These are phyloP conservation scores for Echinosophora koreensis DNA, from an alignment of 306 rosid genomes.

Conservation along the genomic window DNA sequence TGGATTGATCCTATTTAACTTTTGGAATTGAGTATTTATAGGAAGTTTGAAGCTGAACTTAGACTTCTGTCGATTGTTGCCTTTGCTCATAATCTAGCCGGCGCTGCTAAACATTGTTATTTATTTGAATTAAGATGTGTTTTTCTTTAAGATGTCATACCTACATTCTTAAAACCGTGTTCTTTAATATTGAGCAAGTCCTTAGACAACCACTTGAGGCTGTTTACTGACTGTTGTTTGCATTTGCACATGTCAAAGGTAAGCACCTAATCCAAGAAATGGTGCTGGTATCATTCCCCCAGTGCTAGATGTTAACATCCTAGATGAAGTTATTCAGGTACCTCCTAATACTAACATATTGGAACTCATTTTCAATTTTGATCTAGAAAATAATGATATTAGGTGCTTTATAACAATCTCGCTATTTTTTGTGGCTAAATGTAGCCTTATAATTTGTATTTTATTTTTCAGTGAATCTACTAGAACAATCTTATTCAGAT, in stretches of 20 bases:
- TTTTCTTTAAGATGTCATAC: neutral
- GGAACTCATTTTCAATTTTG: constrained; percentile 29
- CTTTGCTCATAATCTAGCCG: neutral
- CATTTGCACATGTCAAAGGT: constrained; percentile 54
- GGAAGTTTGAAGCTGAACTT: neutral
- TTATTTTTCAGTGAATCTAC: neutral
- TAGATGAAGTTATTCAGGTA: constrained; percentile 79
- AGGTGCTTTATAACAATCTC: neutral
- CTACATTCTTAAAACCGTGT: neutral
- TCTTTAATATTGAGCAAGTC: constrained; percentile 10
- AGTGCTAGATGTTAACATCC: constrained; percentile 62
- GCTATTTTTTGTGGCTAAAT: neutral
- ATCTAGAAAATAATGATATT: constrained; percentile 18
- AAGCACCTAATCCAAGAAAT: constrained; percentile 77
- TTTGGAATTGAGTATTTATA: neutral
- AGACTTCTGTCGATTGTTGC: neutral
- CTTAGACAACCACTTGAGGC: neutral
- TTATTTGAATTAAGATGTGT: neutral
- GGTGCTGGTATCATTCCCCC: constrained; percentile 71
- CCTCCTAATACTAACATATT: constrained; percentile 34
- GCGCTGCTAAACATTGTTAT: constrained; percentile 13
- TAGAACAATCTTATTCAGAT: neutral
- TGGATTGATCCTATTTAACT: neutral
- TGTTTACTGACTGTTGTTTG: constrained; percentile 24
- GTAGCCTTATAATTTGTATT: neutral